These are phyloP conservation scores for Alternaria sp. DNA, from an alignment of 2,329 filamentous ascomycete genomes.

Conservation along the genomic window DNA sequence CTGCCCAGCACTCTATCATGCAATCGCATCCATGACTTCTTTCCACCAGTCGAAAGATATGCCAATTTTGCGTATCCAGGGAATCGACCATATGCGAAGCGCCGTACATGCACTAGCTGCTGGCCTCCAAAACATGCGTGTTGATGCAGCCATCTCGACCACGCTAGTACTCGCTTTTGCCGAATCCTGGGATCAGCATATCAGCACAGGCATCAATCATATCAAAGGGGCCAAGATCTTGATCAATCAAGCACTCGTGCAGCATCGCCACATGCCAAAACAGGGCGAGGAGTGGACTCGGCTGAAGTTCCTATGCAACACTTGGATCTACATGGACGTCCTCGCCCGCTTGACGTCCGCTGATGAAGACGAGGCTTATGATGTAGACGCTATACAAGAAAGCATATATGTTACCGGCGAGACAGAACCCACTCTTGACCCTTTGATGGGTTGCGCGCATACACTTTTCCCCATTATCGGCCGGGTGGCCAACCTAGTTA, in stretches of 20 bases:
- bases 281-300: conserved; percentile 57
- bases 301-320: conserved; percentile 73
- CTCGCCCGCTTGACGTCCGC: conserved; percentile 72
- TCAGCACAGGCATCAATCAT: conserved; percentile 73
- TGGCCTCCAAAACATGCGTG: conserved; percentile 69
- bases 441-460: conserved; percentile 73
- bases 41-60: conserved; percentile 70
- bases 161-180: conserved; percentile 73
- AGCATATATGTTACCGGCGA: conserved; percentile 44
- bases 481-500: conserved; percentile 70
- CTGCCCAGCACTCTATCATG: conserved; percentile 72
- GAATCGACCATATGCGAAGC: conserved; percentile 73
- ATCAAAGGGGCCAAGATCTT: conserved; percentile 72
- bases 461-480: conserved; percentile 75
- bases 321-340: conserved; percentile 78
- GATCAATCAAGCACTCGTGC: conserved; percentile 66
- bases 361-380: conserved; percentile 64
- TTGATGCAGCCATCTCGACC: conserved; percentile 73
- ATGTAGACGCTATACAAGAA: conserved; percentile 57
- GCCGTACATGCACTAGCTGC: conserved; percentile 67
- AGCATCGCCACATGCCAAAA: conserved; percentile 55
- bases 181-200: conserved; percentile 75
- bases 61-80: conserved; percentile 66
- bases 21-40: conserved; percentile 72
- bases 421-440: conserved; percentile 67